Percentiles rank a stretch among this genome's conserved stretches.
Evolutionary conservation across 805 yeast genomes (phyloP).

Genomic region (Metschnikowia kofuensis): DNA sequence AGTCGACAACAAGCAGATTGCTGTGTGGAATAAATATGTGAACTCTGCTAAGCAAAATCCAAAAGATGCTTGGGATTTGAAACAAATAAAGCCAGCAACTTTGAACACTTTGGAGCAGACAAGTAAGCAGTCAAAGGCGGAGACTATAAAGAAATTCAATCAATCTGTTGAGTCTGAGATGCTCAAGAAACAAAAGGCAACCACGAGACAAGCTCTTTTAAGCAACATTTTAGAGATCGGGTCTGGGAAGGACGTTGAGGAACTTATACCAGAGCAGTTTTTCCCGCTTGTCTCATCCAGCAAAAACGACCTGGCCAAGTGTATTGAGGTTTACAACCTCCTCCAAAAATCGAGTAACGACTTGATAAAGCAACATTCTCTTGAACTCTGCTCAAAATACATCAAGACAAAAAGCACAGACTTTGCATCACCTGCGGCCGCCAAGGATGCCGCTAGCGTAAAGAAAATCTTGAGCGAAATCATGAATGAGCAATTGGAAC

Average conservation of each 20-base stretch:
- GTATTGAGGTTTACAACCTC: constrained; percentile 29
- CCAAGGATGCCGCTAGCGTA: constrained; percentile 30
- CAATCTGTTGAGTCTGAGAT: constrained; percentile 39
- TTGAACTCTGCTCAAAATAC: constrained; percentile 22
- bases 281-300: constrained; percentile 13
- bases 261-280: constrained; percentile 17
- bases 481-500: constrained; percentile 32
- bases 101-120: constrained; percentile 26
- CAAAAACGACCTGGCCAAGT: constrained; percentile 32
- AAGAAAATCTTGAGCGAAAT: constrained; percentile 38
- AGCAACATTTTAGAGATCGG: constrained; percentile 38
- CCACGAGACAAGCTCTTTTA: constrained; percentile 49
- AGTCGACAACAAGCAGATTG: constrained; percentile 68
- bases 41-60: constrained; percentile 57
- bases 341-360: constrained; percentile 27
- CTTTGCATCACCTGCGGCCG: constrained; percentile 27
- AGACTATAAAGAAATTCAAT: constrained; percentile 30
- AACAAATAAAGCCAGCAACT: constrained; percentile 40
- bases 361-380: constrained; percentile 19
- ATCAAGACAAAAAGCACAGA: constrained; percentile 37
- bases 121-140: constrained; percentile 11
- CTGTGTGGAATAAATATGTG: constrained; percentile 74
- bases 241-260: constrained; percentile 23
- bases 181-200: constrained; percentile 39
- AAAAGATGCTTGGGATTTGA: constrained; percentile 50